phyloP scores from a whole-genome alignment of 257 asterid species.

The Salvia miltiorrhiza region DNA sequence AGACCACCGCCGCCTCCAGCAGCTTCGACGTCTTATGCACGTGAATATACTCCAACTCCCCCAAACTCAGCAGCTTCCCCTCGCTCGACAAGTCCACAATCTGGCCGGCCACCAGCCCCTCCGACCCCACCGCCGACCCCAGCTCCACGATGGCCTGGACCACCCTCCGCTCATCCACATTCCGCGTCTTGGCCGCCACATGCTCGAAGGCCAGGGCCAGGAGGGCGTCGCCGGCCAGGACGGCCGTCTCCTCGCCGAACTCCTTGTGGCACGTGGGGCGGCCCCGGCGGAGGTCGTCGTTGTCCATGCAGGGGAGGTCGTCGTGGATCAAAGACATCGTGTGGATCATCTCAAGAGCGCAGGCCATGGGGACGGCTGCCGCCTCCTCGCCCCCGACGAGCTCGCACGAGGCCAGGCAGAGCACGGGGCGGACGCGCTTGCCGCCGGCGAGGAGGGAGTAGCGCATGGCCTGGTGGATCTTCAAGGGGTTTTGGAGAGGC shows the following conservation, averaged over 20 bases:
- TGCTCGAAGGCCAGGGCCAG: conserved; percentile 60
- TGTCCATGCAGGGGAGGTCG: conserved; percentile 77
- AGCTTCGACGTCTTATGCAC: conserved; percentile 62
- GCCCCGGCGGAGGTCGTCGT: conserved; percentile 61
- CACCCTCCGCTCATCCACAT: conserved; percentile 32
- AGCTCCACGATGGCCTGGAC: conserved; percentile 49
- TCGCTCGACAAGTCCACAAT: conserved; percentile 50
- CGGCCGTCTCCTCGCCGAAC: conserved; percentile 59
- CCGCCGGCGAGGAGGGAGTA: conserved; percentile 73
- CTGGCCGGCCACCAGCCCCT: conserved; percentile 71
- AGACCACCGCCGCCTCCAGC: conserved; percentile 72
- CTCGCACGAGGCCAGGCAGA: conserved; percentile 64
- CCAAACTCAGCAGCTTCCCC: conserved; percentile 45
- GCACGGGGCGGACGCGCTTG: conserved; percentile 57
- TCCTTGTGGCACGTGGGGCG: conserved; percentile 63
- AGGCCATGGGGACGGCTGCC: conserved; percentile 49
- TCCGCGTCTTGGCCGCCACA: conserved; percentile 35
- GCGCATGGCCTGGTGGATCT: conserved; percentile 63
- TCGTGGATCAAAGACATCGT: conserved; percentile 75
- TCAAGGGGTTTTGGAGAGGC: conserved; percentile 51
- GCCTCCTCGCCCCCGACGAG: conserved; percentile 56
- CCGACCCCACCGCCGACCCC: conserved; percentile 51
- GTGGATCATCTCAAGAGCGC: conserved; percentile 70
- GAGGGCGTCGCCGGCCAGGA: conserved; percentile 70
- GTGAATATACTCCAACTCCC: conserved; percentile 59